These are phyloP conservation scores for Triticum dicoccoides DNA, from an alignment of 176 grass and related monocot genomes.

Conservation along the genomic window DNA sequence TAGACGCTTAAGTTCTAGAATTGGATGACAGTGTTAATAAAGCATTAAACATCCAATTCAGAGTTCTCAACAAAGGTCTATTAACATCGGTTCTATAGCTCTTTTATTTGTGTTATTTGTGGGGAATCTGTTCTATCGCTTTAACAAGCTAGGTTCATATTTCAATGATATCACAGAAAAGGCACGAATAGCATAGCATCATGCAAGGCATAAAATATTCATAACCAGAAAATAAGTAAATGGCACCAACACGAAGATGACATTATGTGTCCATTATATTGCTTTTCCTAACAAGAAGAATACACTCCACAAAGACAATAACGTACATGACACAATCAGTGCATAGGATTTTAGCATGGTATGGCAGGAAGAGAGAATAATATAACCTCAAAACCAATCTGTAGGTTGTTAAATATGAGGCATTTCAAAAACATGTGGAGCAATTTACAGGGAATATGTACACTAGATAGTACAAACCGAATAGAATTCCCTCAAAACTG, in stretches of 20 bases:
- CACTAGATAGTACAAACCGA: neutral
- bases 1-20: neutral
- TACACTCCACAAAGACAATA: neutral
- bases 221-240: neutral
- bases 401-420: neutral
- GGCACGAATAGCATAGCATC: neutral
- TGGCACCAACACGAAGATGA: neutral
- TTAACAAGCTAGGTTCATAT: slow-evolving; percentile 1
- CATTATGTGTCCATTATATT: neutral
- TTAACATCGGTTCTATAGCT: neutral
- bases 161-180: neutral
- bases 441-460: neutral
- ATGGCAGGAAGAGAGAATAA: neutral
- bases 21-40: neutral
- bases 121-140: neutral
- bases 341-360: slow-evolving; percentile 11
- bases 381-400: neutral
- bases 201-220: neutral
- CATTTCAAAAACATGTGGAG: neutral
- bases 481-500: neutral
- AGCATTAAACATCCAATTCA: neutral
- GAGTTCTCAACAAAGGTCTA: neutral
- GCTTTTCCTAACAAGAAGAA: neutral
- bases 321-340: neutral
- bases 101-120: too few species aligned